phyloP scores from a whole-genome alignment of 345 rosid genomes.

The Pistacia atlantica region DNA sequence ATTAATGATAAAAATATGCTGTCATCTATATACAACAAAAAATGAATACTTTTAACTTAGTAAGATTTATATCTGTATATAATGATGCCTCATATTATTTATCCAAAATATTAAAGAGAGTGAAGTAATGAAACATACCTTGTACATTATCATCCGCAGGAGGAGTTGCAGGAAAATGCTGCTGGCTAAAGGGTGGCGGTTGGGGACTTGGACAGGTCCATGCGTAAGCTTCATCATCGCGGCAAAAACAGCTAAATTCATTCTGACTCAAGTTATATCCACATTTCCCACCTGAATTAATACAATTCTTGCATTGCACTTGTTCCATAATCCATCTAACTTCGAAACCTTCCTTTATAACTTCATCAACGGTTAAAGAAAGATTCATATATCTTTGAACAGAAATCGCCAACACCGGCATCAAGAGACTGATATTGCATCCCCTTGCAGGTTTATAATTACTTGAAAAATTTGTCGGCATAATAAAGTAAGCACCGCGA shows the following conservation, averaged over 20 bases:
- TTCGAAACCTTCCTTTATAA: slow-evolving; percentile 23
- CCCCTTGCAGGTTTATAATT: background rate
- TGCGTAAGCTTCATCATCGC: background rate
- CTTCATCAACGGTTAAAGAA: background rate
- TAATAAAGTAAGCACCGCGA: background rate
- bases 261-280: slow-evolving; percentile 16
- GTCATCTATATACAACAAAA: too few species aligned
- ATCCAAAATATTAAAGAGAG: too few species aligned
- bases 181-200: too few species aligned
- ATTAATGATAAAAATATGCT: too few species aligned
- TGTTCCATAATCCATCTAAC: slow-evolving; percentile 22
- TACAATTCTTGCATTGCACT: slow-evolving; percentile 4
- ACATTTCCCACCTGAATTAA: slow-evolving; percentile 19
- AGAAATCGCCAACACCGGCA: slow-evolving; percentile 4
- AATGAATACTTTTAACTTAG: too few species aligned
- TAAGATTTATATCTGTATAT: too few species aligned
- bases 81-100: too few species aligned
- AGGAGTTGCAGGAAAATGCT: too few species aligned
- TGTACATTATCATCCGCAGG: too few species aligned
- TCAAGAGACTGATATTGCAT: background rate
- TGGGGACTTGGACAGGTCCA: background rate
- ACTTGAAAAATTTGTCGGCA: too few species aligned
- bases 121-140: too few species aligned
- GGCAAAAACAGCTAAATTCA: slow-evolving; percentile 25
- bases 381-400: background rate